Base-by-base conservation (phyloP, 192 early-diverging fungal species). In the Phlyctochytrium bullatum region DNA sequence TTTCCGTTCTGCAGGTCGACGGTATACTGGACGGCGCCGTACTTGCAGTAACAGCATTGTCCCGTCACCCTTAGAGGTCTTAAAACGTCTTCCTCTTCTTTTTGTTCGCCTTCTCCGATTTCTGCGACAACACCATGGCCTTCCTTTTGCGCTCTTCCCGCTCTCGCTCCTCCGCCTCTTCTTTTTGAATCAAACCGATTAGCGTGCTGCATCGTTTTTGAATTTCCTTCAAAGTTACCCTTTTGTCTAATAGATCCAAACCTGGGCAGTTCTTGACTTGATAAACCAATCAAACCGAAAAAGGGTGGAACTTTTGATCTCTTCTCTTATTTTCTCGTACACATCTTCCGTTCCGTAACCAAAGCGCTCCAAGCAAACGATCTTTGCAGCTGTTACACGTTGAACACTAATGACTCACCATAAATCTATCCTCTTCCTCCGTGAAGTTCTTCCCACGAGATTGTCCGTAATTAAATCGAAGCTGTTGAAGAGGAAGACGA, bases 241-340 rank as follows among this genome's bases (percentile, higher is more conserved):
- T 67, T 31, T 1, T 59, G 36, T 59, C 31, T 2, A 29, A 50
- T 66, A 33, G 34, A n/a, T n/a, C n/a, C n/a, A n/a, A n/a, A 78
- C 78, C n/a, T 52, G 64, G 17, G 93, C 76, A 31, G 94, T 96
- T 34, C 97, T 83, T 36, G 93, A 94, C 76, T 97, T 97, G 66
- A 99, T 86, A 78, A 95, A 99, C 95, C 95, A 99, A 70, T 99
- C 93, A 73, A 99, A 99, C 34, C 91, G 78, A 82, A 99, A 97
- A 34, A 95, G 58, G 2, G 91, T 86, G 25, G 88, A 88, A 65
- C 85, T 77, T 33, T 87, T 89, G 29, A 97, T 83, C 64, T 97
- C 94, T 54, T 88, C 85, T 28, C 93, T 82, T 70, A 99, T 94
- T 59, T 84, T 87, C 35, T 99, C 97, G 72, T 96, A 95, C 0